Evolutionary conservation across 768 basidiomycete species (phyloP), one percentile per base, ranked within the genome.

Genomic region (Agrocybe pediades): DNA sequence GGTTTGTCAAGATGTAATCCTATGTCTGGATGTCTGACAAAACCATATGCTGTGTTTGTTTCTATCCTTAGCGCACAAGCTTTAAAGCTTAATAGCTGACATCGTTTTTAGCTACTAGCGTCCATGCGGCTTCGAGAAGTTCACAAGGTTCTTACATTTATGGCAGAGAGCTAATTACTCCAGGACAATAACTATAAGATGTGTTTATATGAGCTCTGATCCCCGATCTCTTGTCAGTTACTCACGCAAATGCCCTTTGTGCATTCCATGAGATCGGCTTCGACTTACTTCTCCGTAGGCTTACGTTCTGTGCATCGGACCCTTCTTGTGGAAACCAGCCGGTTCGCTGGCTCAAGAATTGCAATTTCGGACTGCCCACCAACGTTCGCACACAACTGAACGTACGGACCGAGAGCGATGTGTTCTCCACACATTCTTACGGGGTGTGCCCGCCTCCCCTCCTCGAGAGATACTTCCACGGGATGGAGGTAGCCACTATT

Each of bases 361-460:
- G 59, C 59, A 59, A 63, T 63, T 60, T 42, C n/a, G n/a, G 29
- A 15, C 42, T 42, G 39, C 41, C 39, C n/a, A 41, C 57, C 62
- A 40, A 41, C 19, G 46, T 64, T 67, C 65, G 50, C 60, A 62
- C 61, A 58, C 57, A 24, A n/a, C n/a, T n/a, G n/a, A 39, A 25
- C 26, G 30, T 7, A 25, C 46, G 45, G 24, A 58, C 68, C 66
- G 67, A 62, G 66, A 67, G 69, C 63, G 41, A n/a, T 33, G 54
- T 44, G 21, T 52, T 54, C 59, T 82, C 83, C 45, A 83, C 84
- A 44, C 80, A 85, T 3, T 79, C 86, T 0, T 83, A 88, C 58
- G 87, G 88, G 44, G 76, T 84, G 62, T 91, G 89, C 61, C 90
- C 90, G 0, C 74, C 79, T 40, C 89, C 90, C 6, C 68, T 88